Evolutionary conservation across 1,139 yeast species (phyloP).

Genomic region (Geotrichum fermentans): DNA sequence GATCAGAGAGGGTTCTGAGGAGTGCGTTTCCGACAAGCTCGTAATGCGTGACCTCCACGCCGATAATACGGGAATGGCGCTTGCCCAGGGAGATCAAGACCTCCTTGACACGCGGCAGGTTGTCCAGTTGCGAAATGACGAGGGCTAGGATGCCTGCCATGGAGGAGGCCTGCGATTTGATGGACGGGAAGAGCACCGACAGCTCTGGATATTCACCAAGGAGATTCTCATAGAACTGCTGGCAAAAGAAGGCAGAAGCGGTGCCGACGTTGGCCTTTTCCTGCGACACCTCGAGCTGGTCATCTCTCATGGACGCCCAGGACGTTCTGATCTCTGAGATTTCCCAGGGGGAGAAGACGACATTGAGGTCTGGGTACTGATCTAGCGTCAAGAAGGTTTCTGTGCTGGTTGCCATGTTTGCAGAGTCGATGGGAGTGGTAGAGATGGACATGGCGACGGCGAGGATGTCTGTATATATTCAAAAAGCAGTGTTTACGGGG

Average conservation of each 20-base stretch:
- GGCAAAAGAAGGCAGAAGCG: constrained; percentile 35
- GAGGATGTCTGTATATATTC: too few relatives aligned
- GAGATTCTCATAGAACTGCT: constrained; percentile 59
- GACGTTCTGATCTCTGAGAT: constrained; percentile 25
- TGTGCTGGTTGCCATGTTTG: not conserved
- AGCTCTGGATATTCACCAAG: constrained; percentile 51
- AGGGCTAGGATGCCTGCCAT: constrained; percentile 76
- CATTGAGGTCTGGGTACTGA: constrained; percentile 27
- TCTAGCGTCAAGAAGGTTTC: constrained; percentile 16
- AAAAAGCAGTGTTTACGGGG: not conserved
- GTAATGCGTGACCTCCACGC: constrained; percentile 67
- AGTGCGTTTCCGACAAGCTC: constrained; percentile 78
- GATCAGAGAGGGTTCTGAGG: constrained; percentile 65
- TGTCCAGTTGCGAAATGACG: constrained; percentile 48
- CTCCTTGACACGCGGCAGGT: constrained; percentile 48
- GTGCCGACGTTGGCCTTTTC: constrained; percentile 31
- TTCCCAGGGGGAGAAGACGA: constrained; percentile 26
- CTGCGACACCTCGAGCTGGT: constrained; percentile 26
- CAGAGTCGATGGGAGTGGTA: constrained; percentile 5
- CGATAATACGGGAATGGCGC: constrained; percentile 68
- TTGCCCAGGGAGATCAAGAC: constrained; percentile 64
- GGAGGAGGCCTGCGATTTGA: constrained; percentile 67
- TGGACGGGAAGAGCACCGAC: constrained; percentile 59
- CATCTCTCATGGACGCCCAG: constrained; percentile 31
- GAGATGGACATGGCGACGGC: constrained; percentile 16